Evolutionary conservation across 2,329 filamentous ascomycete genomes (phyloP), one percentile per base, ranked within the genome.

Genomic region (Tolypocladium ovalisporum): DNA sequence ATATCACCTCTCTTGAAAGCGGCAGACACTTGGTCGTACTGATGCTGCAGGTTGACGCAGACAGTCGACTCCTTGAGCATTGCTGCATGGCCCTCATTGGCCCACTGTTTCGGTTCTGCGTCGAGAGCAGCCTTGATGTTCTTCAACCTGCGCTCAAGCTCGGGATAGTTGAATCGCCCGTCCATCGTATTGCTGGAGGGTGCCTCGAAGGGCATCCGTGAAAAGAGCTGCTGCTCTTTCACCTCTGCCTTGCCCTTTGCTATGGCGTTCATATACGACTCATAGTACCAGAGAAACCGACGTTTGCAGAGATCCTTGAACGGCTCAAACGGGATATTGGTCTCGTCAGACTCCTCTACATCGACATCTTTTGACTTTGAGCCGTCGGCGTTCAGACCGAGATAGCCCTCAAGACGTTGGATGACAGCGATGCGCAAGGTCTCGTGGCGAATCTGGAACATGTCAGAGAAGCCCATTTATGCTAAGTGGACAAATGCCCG

Each of bases 271-370:
- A 94, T 76, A 67, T 97, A 97, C 3, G 88, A 88, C 63, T 95
- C 88, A 70, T 89, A 96, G 73, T 97, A 97, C 94, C 94, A 97
- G 17, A 97, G 76, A 68, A 97, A 97, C 1, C 92, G 85, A 40
- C 88, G 85, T 73, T 97, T 97, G 78, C 88, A 89, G 6, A 96
- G 77, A 66, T 97, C 93, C 63, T 85, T 87, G 75, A 97, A 97
- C 0, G 91, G 90, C 63, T 96, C 88, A 70, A 90, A 96, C 0
- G 83, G 79, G 1, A 82, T 67, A 9, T 67, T 72, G 0, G 72
- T 68, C 44, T 87, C 84, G 17, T 83, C 81, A 19, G 79, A 71
- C 36, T 79, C 78, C 44, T 80, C 76, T 4, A 53, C 71, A n/a
- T 79, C 77, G 37, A 79, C 76, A 1, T 75, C 73, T 37, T 79